Evolutionary conservation across 805 yeast species (phyloP).

Genomic region (Kazachstania kunashirensis): DNA sequence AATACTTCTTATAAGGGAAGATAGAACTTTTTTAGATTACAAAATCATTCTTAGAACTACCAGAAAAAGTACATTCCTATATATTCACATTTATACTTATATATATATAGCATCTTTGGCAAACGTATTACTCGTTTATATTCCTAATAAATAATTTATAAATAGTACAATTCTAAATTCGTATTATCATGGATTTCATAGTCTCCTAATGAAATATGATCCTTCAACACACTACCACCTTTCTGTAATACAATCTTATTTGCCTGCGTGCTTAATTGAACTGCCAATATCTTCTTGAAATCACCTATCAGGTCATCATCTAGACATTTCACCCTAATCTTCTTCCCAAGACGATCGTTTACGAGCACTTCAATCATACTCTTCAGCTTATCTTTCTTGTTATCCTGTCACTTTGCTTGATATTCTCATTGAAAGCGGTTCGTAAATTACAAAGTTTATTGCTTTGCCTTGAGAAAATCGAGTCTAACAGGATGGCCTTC

Average conservation of each 20-base stretch:
- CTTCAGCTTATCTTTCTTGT: too few relatives aligned
- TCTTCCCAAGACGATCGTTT: constrained; percentile 77
- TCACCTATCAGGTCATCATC: constrained; percentile 83
- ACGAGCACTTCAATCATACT: constrained; percentile 63
- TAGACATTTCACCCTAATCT: constrained; percentile 78
- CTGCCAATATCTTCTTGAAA: constrained; percentile 70
- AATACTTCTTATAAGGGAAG: constrained; percentile 27
- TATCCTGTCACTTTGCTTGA: too few relatives aligned
- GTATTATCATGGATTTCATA: constrained; percentile 89
- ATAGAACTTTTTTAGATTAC: too few relatives aligned
- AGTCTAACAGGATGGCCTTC: too few relatives aligned
- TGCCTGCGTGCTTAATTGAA: constrained; percentile 69
- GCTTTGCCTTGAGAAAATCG: too few relatives aligned
- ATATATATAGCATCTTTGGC: not conserved
- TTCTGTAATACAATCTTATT: constrained; percentile 63
- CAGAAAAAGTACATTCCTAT: not conserved
- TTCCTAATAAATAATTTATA: too few relatives aligned
- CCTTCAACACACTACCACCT: constrained; percentile 76
- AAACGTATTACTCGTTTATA: too few relatives aligned
- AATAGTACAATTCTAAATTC: constrained; percentile 73
- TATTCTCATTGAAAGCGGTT: too few relatives aligned
- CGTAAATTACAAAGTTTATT: too few relatives aligned
- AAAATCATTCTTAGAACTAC: too few relatives aligned
- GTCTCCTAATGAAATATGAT: constrained; percentile 87
- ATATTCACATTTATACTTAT: not conserved